Evolutionary conservation across 768 basidiomycete genomes (phyloP).

Genomic region (Boletus rex-veris): DNA sequence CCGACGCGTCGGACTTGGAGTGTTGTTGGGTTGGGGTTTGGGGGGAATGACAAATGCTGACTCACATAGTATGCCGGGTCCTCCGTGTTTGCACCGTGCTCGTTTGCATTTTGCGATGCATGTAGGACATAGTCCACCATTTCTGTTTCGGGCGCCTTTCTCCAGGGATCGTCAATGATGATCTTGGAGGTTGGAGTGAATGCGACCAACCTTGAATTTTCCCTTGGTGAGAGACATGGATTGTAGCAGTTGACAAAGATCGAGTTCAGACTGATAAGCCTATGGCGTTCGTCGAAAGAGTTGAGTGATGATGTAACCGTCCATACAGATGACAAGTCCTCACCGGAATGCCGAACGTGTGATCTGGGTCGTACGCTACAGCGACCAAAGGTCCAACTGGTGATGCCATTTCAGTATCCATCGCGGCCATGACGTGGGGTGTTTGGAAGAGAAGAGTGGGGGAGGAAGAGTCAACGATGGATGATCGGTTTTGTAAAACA

Average conservation of each 20-base stretch:
- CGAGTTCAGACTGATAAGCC: conserved; percentile 35
- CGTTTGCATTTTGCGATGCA: conserved; percentile 35
- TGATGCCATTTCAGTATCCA: conserved; percentile 35
- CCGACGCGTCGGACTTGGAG: conserved; percentile 43
- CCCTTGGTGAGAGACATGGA: conserved; percentile 45
- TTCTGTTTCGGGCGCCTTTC: conserved; percentile 31
- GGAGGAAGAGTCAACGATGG: neutral
- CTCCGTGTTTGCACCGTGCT: conserved; percentile 43
- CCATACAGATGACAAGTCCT: neutral
- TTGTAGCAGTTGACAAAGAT: conserved; percentile 52
- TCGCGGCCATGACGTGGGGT: conserved; percentile 15
- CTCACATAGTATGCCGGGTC: conserved; percentile 43
- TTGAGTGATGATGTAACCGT: neutral
- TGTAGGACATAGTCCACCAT: conserved; percentile 19
- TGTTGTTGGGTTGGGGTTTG: neutral
- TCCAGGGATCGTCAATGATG: conserved; percentile 28
- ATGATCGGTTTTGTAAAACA: conserved; percentile 14
- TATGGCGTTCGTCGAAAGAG: conserved; percentile 7
- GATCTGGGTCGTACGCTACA: conserved; percentile 17
- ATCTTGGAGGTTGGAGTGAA: neutral
- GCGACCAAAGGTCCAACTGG: conserved; percentile 29
- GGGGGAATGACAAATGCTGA: neutral
- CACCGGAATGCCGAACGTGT: conserved; percentile 21
- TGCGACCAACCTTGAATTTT: conserved; percentile 30
- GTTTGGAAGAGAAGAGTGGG: neutral